Evolutionary conservation across 164 flowering plant species (phyloP).

Genomic region (Vitis labrusca): DNA sequence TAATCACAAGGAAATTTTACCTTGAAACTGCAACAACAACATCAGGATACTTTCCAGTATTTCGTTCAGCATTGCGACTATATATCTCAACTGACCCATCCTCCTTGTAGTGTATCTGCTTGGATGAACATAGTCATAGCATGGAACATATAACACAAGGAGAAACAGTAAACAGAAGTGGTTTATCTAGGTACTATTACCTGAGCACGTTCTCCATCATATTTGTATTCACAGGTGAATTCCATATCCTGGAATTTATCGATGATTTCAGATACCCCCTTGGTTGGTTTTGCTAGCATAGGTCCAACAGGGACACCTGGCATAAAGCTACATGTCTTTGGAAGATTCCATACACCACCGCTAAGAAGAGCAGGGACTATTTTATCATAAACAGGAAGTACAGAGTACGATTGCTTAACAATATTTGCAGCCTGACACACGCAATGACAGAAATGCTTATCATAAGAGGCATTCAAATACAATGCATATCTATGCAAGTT

Average conservation of each 20-base stretch:
- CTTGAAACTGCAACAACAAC: slow-evolving; percentile 68
- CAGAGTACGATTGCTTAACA: slow-evolving; percentile 87
- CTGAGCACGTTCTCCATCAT: slow-evolving; percentile 99
- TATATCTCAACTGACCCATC: slow-evolving; percentile 93
- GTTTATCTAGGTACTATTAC: slow-evolving; percentile 30
- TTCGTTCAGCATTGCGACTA: slow-evolving; percentile 96
- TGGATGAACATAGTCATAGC: slow-evolving; percentile 10
- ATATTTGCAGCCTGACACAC: slow-evolving; percentile 78
- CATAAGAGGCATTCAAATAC: not conserved
- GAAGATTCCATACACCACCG: slow-evolving; percentile 80
- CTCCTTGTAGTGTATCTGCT: slow-evolving; percentile 86
- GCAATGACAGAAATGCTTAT: not conserved
- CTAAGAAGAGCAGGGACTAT: slow-evolving; percentile 76
- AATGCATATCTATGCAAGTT: not conserved
- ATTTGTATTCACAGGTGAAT: slow-evolving; percentile 97
- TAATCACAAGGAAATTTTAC: slow-evolving; percentile 30
- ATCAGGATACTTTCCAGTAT: slow-evolving; percentile 95
- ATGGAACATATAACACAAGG: not conserved
- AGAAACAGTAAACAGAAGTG: slow-evolving; percentile 1
- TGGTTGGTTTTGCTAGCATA: slow-evolving; percentile 97
- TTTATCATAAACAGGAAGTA: slow-evolving; percentile 87
- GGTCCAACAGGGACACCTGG: slow-evolving; percentile 95
- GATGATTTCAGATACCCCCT: slow-evolving; percentile 85
- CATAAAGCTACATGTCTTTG: slow-evolving; percentile 69
- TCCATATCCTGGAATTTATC: slow-evolving; percentile 88